Conservation (phyloP, 305 asterid species). For the Solanum hybrid region DNA sequence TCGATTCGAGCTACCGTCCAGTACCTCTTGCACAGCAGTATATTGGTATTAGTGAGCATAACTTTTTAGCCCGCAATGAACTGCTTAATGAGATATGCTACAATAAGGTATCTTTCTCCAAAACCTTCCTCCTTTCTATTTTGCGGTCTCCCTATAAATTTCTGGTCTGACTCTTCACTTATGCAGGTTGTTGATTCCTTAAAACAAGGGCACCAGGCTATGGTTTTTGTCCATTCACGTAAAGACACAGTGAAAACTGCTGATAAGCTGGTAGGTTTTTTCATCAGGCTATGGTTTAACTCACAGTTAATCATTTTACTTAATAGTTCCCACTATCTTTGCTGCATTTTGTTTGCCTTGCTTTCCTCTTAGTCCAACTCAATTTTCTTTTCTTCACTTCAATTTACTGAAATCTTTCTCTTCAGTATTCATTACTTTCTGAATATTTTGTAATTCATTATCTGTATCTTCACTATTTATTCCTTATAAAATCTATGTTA, state of each 20-base stretch:
- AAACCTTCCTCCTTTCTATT: slow-evolving; percentile 10
- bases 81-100: slow-evolving; percentile 84
- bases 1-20: slow-evolving; percentile 92
- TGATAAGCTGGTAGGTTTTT: slow-evolving; percentile 60
- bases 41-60: slow-evolving; percentile 81
- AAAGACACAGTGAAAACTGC: slow-evolving; percentile 98
- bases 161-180: slow-evolving; percentile 2
- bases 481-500: background rate
- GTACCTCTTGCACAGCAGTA: slow-evolving; percentile 97
- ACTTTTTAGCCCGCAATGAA: slow-evolving; percentile 71
- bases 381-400: background rate
- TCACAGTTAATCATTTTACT: background rate
- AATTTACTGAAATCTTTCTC: background rate
- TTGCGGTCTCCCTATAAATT: background rate
- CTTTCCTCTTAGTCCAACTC: background rate
- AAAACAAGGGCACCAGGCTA: slow-evolving; percentile 85
- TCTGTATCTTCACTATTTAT: slow-evolving; percentile 1
- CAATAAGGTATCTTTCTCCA: slow-evolving; percentile 53
- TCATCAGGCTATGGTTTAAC: background rate
- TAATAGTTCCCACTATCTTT: background rate
- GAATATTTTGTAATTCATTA: background rate
- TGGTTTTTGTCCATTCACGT: slow-evolving; percentile 98
- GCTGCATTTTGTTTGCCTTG: background rate
- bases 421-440: background rate
- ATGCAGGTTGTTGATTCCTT: slow-evolving; percentile 79